These are phyloP conservation scores for Rhododendron simsii DNA, from an alignment of 148 eudicot species.

Conservation along the genomic window DNA sequence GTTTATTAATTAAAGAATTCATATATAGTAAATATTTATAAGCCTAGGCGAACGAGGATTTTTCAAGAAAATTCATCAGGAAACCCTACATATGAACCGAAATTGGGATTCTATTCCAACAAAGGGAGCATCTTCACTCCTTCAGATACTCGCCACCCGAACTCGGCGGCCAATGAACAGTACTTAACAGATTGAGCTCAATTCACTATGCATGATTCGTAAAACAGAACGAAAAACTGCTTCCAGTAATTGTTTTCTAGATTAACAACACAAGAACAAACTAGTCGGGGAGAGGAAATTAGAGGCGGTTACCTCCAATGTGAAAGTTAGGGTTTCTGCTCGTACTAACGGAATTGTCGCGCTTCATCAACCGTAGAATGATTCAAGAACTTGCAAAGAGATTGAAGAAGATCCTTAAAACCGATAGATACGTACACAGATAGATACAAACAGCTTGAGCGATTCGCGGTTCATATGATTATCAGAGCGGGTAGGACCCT, in stretches of 20 bases:
- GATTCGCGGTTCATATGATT: background rate
- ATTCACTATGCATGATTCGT: background rate
- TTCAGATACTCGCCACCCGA: background rate
- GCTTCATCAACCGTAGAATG: background rate
- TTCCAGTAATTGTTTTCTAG: background rate
- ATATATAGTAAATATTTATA: no score
- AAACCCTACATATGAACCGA: background rate
- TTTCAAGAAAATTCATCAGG: background rate
- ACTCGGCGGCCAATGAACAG: background rate
- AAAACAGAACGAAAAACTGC: background rate
- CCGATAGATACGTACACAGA: background rate
- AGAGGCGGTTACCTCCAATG: conserved; percentile 10
- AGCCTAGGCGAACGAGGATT: no score
- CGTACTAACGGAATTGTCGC: background rate
- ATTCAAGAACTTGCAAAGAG: background rate
- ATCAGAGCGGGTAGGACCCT: background rate
- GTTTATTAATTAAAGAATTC: no score
- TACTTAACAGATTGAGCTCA: background rate
- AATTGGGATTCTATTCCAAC: background rate
- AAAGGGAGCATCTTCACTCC: background rate
- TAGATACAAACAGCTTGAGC: background rate
- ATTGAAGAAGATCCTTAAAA: background rate
- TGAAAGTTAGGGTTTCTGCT: background rate
- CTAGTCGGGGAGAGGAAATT: background rate
- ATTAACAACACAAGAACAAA: background rate